Evolutionary conservation across 169 alveolate species (phyloP), one percentile per base, ranked within the genome.

Genomic region (Cryptosporidium sp.): DNA sequence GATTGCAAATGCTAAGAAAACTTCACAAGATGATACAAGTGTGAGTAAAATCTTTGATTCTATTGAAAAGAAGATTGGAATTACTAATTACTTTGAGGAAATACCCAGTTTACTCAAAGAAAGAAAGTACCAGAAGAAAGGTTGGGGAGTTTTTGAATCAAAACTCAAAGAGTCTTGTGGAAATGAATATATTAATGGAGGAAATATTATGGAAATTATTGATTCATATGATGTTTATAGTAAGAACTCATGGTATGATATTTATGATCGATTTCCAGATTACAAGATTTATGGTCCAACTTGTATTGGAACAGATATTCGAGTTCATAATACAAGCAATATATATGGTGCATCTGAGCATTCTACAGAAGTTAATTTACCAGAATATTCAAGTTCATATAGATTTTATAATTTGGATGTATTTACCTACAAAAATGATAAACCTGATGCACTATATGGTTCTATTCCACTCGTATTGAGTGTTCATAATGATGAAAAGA

Each of bases 391-490:
- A 18, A 93, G 92, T 48, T 95, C 97, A 14, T 94, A 94, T 72
- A 84, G 97, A 80, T 75, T 94, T 7, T 94, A 80, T 85, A 94
- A 94, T 65, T 84, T 92, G 45, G 97, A 94, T 69, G 94, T 91
- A 48, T 91, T 91, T 85, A 86, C 86, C n/a, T 73, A 80, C 65
- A 44, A 80, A 31, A 62, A 42, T 29, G 52, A 80, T 62, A 60
- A 44, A 21, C 89, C 89, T 14, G 68, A 80, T 80, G 73, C 89
- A 26, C 29, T 80, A 23, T 80, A 80, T 80, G 89, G 89, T 48
- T 62, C 73, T 14, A 51, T 80, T 16, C 89, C 89, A 62, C 23
- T 80, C 4, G 33, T 80, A 4, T 35, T 62, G 5, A 65, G 67
- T 21, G 29, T 48, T 14, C 75, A 80, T 53, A 53, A 35, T 56